phyloP scores from a whole-genome alignment of 1,284 basidiomycete species.

The Fistulinella cinereoalba region DNA sequence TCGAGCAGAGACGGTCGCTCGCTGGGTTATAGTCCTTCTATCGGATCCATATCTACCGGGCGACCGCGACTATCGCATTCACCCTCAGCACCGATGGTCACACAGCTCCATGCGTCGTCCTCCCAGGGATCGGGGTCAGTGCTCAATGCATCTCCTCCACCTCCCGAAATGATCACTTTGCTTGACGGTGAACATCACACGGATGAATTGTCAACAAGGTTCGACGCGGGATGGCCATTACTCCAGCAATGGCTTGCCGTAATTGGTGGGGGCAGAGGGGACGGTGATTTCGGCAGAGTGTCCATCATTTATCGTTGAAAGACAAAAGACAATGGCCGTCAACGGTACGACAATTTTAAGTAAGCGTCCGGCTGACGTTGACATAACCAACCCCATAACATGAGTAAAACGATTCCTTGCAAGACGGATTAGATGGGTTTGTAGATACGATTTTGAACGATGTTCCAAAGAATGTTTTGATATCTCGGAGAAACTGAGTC shows the following conservation, averaged over 20 bases:
- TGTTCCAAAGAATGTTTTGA: slow-evolving; percentile 78
- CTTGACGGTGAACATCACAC: slow-evolving; percentile 89
- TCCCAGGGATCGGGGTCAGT: slow-evolving; percentile 23
- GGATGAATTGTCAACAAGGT: slow-evolving; percentile 83
- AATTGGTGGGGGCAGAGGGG: slow-evolving; percentile 55
- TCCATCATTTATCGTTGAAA: slow-evolving; percentile 46
- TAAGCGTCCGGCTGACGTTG: slow-evolving; percentile 71
- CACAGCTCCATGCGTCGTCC: slow-evolving; percentile 31
- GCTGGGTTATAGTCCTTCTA: slow-evolving; percentile 22
- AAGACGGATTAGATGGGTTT: slow-evolving; percentile 47
- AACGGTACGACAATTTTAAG: no score
- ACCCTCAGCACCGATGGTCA: slow-evolving; percentile 38
- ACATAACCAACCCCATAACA: slow-evolving; percentile 79
- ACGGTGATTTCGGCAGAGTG: slow-evolving; percentile 50
- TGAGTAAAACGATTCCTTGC: slow-evolving; percentile 63
- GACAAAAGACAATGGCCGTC: no score
- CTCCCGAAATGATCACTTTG: slow-evolving; percentile 57
- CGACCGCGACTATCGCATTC: slow-evolving; percentile 49
- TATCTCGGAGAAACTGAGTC: slow-evolving; percentile 86
- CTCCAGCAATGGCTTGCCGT: slow-evolving; percentile 72
- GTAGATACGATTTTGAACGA: slow-evolving; percentile 56
- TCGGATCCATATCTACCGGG: slow-evolving; percentile 28
- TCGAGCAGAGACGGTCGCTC: slow-evolving; percentile 24
- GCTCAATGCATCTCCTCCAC: slow-evolving; percentile 29
- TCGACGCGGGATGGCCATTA: slow-evolving; percentile 81